Evolutionary conservation across 106 monocot genomes (phyloP), one percentile per base, ranked within the genome.

Genomic region (Dactylorhiza incarnata): DNA sequence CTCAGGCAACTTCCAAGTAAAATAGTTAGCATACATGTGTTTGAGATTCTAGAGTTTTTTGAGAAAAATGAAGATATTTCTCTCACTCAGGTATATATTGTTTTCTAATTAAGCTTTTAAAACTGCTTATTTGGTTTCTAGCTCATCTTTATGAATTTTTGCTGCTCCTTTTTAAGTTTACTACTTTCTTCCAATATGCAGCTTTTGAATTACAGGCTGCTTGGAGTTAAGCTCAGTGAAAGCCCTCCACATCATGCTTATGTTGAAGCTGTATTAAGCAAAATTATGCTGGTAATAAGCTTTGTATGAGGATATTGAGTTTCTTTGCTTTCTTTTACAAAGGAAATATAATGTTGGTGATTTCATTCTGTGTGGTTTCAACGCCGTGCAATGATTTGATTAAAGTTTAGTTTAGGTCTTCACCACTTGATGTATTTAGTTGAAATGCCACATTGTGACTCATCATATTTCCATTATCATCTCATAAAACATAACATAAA

Each of bases 181-280:
- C 74, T 65, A 19, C 54, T 68, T 25, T 68, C 78, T 50, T 9
- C 55, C 49, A 58, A n/a, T 48, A 3, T 78, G 66, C 83, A 83
- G 83, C 78, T 75, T 78, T 70, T 83, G 37, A 75, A 75, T 83
- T 83, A 78, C 75, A 78, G 78, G 56, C 71, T 83, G 19, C 83
- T 83, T 70, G 83, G 83, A 48, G 29, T 37, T 20, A 78, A 75
- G 55, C 78, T 83, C 16, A 70, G 15, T 71, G 78, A 78, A 44
- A 70, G 83, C 19, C 78, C 74, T 23, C 74, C 74, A 1, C 58
- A 74, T 10, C 4, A 61, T 45, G 43, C 15, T 78, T 78, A 22
- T 68, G 17, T 51, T 48, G 46, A 20, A 49, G 5, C 71, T 71
- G 54, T 81, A 58, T 43, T 81, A 51, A 23, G 49, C 23, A 75